Percentiles rank a stretch among this genome's conserved stretches.
phyloP scores from a whole-genome alignment of 306 rosid genomes.

The Cicer pinnatifidum region DNA sequence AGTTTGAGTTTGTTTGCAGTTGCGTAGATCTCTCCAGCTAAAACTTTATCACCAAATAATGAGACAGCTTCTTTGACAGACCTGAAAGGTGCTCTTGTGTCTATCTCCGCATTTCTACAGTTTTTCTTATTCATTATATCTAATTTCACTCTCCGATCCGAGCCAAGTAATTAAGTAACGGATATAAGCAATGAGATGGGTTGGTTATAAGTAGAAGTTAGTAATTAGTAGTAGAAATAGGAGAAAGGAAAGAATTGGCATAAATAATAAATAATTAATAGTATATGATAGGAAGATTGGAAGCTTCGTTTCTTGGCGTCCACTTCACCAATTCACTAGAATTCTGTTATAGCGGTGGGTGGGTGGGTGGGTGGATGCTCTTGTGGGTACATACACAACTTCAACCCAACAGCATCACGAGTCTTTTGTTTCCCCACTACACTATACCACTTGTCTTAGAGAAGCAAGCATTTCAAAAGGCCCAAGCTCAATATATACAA shows the following conservation, averaged over 20 bases:
- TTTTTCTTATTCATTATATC: constrained; percentile 47
- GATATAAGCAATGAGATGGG: constrained; percentile 23
- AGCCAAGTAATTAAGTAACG: no score
- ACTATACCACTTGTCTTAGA: not conserved
- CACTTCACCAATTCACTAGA: constrained; percentile 99
- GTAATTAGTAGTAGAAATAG: constrained; percentile 8
- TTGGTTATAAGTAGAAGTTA: constrained; percentile 15
- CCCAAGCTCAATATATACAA: not conserved
- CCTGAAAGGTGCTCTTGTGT: constrained; percentile 73
- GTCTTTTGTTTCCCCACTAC: not conserved
- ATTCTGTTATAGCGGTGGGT: constrained; percentile 73
- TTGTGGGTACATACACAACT: constrained; percentile 19
- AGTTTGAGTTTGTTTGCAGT: constrained; percentile 57
- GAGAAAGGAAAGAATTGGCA: constrained; percentile 7
- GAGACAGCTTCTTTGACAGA: constrained; percentile 92
- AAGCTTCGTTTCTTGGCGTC: constrained; percentile 97
- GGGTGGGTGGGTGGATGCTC: constrained; percentile 38
- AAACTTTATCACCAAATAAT: constrained; percentile 76
- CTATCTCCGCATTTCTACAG: constrained; percentile 73
- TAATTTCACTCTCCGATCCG: not conserved
- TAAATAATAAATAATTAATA: not conserved
- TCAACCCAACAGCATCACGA: constrained; percentile 30
- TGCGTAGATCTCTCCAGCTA: constrained; percentile 73
- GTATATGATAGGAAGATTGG: constrained; percentile 39
- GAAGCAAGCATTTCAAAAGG: constrained; percentile 34